A percentile compares a stretch with the other conserved stretches of the same genome.
These are phyloP conservation scores for Vigna unguiculata DNA, from an alignment of 306 rosid genomes.

Conservation along the genomic window DNA sequence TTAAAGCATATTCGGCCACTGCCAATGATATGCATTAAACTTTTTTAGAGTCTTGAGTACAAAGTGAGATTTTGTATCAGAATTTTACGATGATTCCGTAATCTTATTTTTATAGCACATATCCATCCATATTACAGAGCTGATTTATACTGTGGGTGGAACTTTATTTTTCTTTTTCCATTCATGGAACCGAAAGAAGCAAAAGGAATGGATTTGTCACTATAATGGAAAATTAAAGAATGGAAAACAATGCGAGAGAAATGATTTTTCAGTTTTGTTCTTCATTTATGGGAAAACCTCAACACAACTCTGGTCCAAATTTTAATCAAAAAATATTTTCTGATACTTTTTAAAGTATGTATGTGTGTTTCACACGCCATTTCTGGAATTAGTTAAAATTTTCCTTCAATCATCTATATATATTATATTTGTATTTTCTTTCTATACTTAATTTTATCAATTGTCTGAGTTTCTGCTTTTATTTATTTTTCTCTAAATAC, in stretches of 20 bases:
- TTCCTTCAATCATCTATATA: no score
- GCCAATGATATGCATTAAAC: conserved; percentile 36
- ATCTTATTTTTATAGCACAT: background rate
- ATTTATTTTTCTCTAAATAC: no score
- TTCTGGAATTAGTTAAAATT: no score
- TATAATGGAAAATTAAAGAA: background rate
- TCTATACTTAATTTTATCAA: no score
- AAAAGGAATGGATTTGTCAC: background rate
- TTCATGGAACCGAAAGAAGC: background rate
- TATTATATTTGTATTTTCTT: no score
- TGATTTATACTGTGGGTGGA: background rate
- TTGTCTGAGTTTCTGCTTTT: no score
- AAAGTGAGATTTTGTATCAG: conserved; percentile 23
- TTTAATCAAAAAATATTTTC: no score
- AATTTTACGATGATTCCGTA: conserved; percentile 2
- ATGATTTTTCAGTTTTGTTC: no score
- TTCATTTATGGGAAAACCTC: no score
- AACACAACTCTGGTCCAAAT: no score
- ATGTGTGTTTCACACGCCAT: no score
- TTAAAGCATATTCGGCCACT: conserved; percentile 22
- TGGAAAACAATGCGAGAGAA: background rate
- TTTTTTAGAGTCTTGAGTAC: conserved; percentile 15
- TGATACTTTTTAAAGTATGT: no score
- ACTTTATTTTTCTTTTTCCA: background rate
- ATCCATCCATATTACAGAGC: background rate